phyloP scores from a whole-genome alignment of 257 asterid genomes.

The Nicotiana noctiflora region DNA sequence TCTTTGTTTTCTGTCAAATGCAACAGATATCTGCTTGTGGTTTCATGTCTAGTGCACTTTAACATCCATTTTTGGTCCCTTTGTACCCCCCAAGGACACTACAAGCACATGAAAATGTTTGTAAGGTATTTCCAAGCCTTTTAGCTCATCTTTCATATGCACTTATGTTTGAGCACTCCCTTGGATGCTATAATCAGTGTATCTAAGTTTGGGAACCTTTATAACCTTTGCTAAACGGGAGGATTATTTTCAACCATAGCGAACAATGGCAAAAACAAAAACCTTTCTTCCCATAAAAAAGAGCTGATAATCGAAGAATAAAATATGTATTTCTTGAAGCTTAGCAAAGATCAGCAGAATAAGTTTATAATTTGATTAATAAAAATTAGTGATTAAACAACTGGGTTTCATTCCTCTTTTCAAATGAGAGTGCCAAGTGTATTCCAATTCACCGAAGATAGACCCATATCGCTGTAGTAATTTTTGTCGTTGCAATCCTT shows the following conservation, averaged over 20 bases:
- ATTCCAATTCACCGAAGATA: background rate
- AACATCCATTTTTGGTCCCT: background rate
- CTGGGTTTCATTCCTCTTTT: background rate
- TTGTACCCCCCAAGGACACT: background rate
- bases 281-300: background rate
- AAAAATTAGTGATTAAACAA: background rate
- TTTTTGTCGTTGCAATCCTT: background rate
- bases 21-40: too few species aligned
- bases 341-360: background rate
- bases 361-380: background rate
- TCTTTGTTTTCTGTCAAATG: background rate
- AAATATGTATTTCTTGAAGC: background rate
- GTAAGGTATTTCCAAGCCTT: too few species aligned
- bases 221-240: background rate
- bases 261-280: too few species aligned
- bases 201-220: background rate
- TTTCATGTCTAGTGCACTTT: too few species aligned
- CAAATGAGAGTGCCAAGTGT: background rate
- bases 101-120: too few species aligned
- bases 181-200: background rate
- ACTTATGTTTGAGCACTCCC: too few species aligned
- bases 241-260: background rate
- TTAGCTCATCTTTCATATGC: too few species aligned
- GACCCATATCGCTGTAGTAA: background rate
- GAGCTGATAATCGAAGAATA: background rate